Evolutionary conservation across 2,329 filamentous ascomycete genomes (phyloP).

Genomic region (Amauroascus verrucosus): DNA sequence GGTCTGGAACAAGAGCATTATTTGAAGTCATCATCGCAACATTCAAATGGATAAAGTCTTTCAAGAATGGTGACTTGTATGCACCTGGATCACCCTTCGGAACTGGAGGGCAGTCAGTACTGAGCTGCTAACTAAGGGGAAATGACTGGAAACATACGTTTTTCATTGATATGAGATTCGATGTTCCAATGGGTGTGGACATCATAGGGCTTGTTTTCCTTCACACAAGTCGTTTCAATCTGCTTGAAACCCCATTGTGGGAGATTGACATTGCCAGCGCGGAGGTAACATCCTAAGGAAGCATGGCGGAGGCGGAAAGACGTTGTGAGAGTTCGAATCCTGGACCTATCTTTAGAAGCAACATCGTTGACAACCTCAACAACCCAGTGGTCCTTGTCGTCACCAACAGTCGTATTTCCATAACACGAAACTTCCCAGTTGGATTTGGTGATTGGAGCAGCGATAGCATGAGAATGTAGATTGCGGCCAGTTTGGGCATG

Average conservation of each 20-base stretch:
- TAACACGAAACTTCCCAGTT: slow-evolving; percentile 93
- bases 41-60: slow-evolving; percentile 95
- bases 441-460: slow-evolving; percentile 78
- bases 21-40: slow-evolving; percentile 99
- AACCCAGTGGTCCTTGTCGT: slow-evolving; percentile 96
- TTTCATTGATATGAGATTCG: slow-evolving; percentile 88
- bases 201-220: slow-evolving; percentile 83
- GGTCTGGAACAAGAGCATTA: slow-evolving; percentile 93
- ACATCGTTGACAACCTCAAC: slow-evolving; percentile 87
- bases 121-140: not conserved
- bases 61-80: slow-evolving; percentile 94
- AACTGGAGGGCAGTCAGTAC: slow-evolving; percentile 43
- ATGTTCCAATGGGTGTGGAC: slow-evolving; percentile 99
- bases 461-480: slow-evolving; percentile 83
- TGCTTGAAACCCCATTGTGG: slow-evolving; percentile 99
- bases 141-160: slow-evolving; percentile 53
- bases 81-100: slow-evolving; percentile 78
- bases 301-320: slow-evolving; percentile 80
- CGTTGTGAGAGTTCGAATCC: slow-evolving; percentile 82
- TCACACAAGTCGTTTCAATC: slow-evolving; percentile 92
- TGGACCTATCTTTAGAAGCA: slow-evolving; percentile 72
- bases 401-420: slow-evolving; percentile 87
- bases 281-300: slow-evolving; percentile 79
- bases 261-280: slow-evolving; percentile 89
- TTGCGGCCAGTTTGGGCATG: slow-evolving; percentile 95